phyloP scores from a whole-genome alignment of 768 basidiomycete species.

The Pisolithus albus region DNA sequence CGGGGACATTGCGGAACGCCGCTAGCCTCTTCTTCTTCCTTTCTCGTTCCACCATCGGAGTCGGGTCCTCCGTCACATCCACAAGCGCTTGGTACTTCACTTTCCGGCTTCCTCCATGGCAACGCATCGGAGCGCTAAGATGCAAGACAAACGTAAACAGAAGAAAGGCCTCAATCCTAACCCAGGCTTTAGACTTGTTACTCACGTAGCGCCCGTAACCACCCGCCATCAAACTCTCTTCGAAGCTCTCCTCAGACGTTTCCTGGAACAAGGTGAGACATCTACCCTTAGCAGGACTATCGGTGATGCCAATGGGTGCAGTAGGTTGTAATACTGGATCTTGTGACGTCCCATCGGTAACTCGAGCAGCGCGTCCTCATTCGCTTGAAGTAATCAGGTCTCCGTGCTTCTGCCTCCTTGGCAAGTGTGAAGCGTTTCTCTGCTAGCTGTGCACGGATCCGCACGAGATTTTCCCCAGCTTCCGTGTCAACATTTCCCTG shows the following conservation, averaged over 20 bases:
- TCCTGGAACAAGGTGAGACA: constrained; percentile 73
- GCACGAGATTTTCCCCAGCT: constrained; percentile 51
- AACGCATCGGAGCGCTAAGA: constrained; percentile 19
- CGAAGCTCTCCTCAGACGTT: constrained; percentile 78
- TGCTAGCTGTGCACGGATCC: constrained; percentile 48
- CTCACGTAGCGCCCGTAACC: constrained; percentile 73
- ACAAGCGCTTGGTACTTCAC: constrained; percentile 11
- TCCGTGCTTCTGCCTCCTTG: constrained; percentile 51
- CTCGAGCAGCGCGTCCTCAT: constrained; percentile 42
- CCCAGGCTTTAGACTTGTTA: constrained; percentile 6
- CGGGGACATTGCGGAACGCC: constrained; percentile 50
- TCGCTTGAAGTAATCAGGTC: constrained; percentile 69
- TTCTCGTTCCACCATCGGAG: constrained; percentile 46
- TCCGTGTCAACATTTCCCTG: constrained; percentile 10
- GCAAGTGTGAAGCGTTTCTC: constrained; percentile 44
- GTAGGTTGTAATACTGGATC: constrained; percentile 17
- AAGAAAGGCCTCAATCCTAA: constrained; percentile 5
- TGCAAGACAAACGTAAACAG: background rate
- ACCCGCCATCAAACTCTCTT: constrained; percentile 77
- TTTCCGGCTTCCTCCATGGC: constrained; percentile 15
- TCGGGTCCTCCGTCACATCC: constrained; percentile 8
- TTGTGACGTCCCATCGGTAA: constrained; percentile 2
- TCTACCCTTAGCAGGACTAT: constrained; percentile 67
- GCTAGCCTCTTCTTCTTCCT: constrained; percentile 61
- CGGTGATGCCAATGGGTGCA: constrained; percentile 50